These are phyloP conservation scores for Dryadomyces quercus-mongolicae DNA, from an alignment of 2,329 filamentous ascomycete genomes.

Conservation along the genomic window DNA sequence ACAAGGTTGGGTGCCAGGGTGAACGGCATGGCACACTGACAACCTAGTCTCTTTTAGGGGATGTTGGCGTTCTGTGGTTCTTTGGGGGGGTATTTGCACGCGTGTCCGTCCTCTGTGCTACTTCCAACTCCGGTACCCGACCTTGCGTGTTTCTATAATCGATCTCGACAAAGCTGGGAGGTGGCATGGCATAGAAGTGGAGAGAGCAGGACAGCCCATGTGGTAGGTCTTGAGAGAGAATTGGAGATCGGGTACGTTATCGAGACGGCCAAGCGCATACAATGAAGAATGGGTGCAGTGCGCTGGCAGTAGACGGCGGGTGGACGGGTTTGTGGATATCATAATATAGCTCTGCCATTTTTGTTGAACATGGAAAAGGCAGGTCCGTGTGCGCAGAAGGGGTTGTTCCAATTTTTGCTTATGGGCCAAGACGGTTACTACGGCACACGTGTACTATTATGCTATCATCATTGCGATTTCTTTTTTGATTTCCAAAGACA, in stretches of 20 bases:
- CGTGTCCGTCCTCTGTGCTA: not conserved
- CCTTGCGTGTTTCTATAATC: not conserved
- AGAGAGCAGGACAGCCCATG: too few species aligned
- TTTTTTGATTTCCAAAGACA: not conserved
- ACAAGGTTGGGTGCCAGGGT: not conserved
- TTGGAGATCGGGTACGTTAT: too few species aligned
- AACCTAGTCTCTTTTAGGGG: not conserved
- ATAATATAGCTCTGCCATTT: constrained; percentile 5
- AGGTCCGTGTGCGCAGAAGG: not conserved
- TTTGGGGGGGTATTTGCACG: not conserved
- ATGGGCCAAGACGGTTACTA: too few species aligned
- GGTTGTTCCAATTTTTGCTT: not conserved
- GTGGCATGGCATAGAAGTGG: not conserved
- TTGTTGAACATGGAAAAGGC: constrained; percentile 1
- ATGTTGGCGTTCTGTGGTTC: not conserved
- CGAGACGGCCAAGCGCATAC: too few species aligned
- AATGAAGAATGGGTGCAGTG: not conserved
- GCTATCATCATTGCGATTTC: constrained; percentile 11
- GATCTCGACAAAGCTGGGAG: not conserved
- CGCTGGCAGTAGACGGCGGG: not conserved
- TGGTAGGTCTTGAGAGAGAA: not conserved
- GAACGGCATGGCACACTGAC: not conserved
- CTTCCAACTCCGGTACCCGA: not conserved
- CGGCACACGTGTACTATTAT: constrained; percentile 26
- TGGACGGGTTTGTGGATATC: not conserved